Evolutionary conservation across 176 grass and related monocot species (phyloP), one percentile per base, ranked within the genome.

Genomic region (Dactylis glomerata): DNA sequence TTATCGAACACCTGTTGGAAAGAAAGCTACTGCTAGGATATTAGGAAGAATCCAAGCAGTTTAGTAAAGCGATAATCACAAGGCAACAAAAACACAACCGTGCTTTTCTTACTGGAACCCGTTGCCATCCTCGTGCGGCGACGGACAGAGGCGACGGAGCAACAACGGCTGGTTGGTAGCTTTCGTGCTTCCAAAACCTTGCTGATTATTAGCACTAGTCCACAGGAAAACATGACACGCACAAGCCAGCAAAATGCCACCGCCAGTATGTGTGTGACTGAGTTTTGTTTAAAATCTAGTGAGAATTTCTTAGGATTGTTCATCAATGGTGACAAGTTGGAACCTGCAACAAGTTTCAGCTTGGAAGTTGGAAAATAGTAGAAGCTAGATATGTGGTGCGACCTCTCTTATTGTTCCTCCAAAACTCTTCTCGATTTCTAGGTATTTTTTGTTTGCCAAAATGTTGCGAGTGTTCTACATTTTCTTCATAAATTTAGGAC

Each of bases 81-180:
- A 33, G 61, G 17, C 5, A 64, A 64, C 61, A 64, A 64, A 63
- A 2, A 44, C 16, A 44, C 23, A 6, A 12, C 33, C 34, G 57
- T 46, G 76, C 10, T 30, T 64, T 31, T 82, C 50, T 72, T 80
- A 26, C 44, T 75, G 55, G 26, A 82, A 82, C 7, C 68, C 36
- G 28, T 36, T 49, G 49, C 22, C 66, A 3, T 45, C 76, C 24
- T 78, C 81, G 41, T 31, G 61, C 19, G 26, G 10, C 13, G 50
- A 46, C 37, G 47, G 47, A n/a, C n/a, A n/a, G 3, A 22, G 50
- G 6, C 24, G 40, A 62, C 22, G 0, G 38, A 78, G 59, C 54
- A 77, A 28, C 45, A 44, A 27, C 50, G 68, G 54, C 46, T 37
- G 37, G 28, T 57, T 47, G 51, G 37, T 56, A 33, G 66, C 33